phyloP scores from a whole-genome alignment of 805 yeast species.

The Starmerella bacillaris region DNA sequence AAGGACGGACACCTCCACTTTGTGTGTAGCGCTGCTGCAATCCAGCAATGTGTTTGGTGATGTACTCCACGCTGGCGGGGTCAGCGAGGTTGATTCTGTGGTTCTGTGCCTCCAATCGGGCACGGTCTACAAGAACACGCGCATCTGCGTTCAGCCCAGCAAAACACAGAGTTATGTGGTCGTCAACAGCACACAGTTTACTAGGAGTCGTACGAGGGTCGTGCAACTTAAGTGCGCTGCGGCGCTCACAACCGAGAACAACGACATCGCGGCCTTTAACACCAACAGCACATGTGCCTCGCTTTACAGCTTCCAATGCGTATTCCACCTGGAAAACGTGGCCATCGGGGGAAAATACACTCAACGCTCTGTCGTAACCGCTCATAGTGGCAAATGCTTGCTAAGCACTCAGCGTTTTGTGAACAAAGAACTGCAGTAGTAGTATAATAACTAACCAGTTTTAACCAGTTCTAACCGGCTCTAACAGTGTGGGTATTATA shows the following conservation, averaged over 20 bases:
- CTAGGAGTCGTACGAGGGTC: constrained; percentile 93
- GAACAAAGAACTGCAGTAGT: too few species aligned
- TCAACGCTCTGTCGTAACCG: constrained; percentile 97
- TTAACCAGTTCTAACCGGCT: too few species aligned
- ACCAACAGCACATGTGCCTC: constrained; percentile 97
- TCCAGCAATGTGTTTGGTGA: constrained; percentile 92
- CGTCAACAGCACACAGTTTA: constrained; percentile 78
- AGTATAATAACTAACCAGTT: too few species aligned
- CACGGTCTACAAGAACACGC: constrained; percentile 80
- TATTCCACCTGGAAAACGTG: constrained; percentile 98
- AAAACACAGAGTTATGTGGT: constrained; percentile 79
- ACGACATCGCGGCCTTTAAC: constrained; percentile 79
- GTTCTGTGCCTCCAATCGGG: constrained; percentile 91
- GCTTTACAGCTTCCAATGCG: constrained; percentile 91
- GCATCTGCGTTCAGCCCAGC: constrained; percentile 99
- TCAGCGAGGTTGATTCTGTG: constrained; percentile 88
- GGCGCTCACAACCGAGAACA: constrained; percentile 89
- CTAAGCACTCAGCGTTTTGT: too few species aligned
- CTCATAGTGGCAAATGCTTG: too few species aligned
- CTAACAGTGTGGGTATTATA: too few species aligned
- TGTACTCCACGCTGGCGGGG: constrained; percentile 75
- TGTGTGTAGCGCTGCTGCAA: constrained; percentile 94
- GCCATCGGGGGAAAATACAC: constrained; percentile 98
- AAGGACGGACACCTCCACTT: constrained; percentile 96
- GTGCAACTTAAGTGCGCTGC: constrained; percentile 86